These are phyloP conservation scores for Mercurialis annua DNA, from an alignment of 345 rosid species.

Conservation along the genomic window DNA sequence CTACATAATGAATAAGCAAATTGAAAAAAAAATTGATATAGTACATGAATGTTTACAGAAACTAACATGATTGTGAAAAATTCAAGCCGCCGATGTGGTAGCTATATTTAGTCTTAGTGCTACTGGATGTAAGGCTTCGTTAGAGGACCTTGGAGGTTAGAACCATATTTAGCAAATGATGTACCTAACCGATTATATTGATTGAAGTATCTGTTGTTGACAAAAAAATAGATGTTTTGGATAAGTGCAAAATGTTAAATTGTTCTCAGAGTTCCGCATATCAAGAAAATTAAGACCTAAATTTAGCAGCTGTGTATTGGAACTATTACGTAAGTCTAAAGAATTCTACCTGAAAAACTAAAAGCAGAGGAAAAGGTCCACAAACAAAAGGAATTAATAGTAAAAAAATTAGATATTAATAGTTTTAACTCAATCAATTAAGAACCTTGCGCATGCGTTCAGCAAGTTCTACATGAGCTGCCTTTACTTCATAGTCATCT, in stretches of 20 bases:
- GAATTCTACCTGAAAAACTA: neutral
- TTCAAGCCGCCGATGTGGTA: too few species aligned
- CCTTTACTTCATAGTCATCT: constrained; percentile 91
- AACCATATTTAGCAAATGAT: too few species aligned
- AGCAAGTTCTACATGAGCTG: constrained; percentile 97
- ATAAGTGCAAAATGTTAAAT: neutral
- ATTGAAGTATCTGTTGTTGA: too few species aligned
- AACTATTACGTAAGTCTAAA: too few species aligned
- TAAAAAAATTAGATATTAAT: neutral
- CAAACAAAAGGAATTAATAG: neutral
- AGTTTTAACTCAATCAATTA: neutral
- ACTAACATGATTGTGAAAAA: too few species aligned
- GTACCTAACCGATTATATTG: too few species aligned
- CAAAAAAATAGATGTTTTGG: too few species aligned
- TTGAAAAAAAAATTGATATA: neutral
- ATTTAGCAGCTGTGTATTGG: too few species aligned
- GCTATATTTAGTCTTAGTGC: too few species aligned
- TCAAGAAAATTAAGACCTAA: neutral
- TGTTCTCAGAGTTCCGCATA: neutral
- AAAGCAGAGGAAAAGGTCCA: neutral
- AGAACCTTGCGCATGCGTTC: constrained; percentile 98
- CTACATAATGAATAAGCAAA: neutral
- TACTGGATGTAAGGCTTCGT: too few species aligned
- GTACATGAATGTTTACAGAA: too few species aligned
- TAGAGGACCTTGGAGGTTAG: too few species aligned